Conservation (phyloP, 495 filamentous ascomycete species). For the Aspergillus sclerotioniger region DNA sequence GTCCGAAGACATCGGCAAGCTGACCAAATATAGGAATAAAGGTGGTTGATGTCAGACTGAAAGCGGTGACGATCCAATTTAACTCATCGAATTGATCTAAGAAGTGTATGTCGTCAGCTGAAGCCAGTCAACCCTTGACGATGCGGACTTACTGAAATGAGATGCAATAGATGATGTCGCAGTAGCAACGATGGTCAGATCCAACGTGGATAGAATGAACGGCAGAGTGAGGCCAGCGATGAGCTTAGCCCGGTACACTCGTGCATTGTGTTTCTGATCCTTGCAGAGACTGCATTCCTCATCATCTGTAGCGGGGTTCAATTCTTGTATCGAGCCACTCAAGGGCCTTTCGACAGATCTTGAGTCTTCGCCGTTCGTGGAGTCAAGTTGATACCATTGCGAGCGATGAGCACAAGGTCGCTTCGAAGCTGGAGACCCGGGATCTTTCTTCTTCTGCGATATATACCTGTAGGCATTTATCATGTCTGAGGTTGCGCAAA, state of each 20-base stretch:
- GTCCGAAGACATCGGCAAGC: constrained; percentile 58
- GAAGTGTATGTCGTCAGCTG: not conserved
- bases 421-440: not conserved
- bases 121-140: not conserved
- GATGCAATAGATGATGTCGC: constrained; percentile 58
- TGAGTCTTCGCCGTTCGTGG: not conserved
- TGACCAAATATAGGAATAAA: constrained; percentile 64
- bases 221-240: constrained; percentile 52
- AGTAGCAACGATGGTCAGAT: constrained; percentile 59
- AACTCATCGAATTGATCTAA: constrained; percentile 53
- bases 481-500: not conserved
- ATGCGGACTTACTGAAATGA: constrained; percentile 49
- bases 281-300: constrained; percentile 5
- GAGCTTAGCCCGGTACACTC: constrained; percentile 52
- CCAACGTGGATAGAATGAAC: constrained; percentile 50
- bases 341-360: not conserved
- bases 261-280: constrained; percentile 10
- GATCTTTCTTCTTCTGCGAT: not conserved
- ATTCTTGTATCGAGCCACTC: not conserved
- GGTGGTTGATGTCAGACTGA: constrained; percentile 58
- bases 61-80: constrained; percentile 64
- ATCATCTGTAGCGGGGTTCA: not conserved
- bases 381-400: not conserved
- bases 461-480: not conserved
- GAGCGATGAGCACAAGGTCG: not conserved